phyloP scores from a whole-genome alignment of 75 land plant species.

The Chamaecyparis obtusa region DNA sequence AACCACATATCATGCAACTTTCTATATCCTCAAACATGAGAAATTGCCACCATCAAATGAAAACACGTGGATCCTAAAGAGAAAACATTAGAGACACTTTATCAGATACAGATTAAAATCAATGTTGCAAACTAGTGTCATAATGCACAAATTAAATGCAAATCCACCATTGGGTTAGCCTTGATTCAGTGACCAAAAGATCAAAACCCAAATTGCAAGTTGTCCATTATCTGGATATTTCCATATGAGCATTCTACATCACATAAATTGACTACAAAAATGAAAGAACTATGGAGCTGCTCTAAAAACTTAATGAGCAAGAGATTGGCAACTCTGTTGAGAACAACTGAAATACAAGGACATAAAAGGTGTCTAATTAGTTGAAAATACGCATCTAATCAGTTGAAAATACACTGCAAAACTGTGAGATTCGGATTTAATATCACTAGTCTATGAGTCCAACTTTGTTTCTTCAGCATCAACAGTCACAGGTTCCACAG shows the following conservation, averaged over 20 bases:
- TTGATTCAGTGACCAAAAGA: background rate
- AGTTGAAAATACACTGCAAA: no score
- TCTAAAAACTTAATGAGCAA: background rate
- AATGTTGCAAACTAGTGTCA: background rate
- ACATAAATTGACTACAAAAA: background rate
- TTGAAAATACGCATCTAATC: no score
- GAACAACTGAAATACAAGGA: background rate
- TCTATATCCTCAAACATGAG: background rate
- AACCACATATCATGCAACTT: background rate
- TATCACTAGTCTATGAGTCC: background rate
- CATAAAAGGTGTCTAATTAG: background rate
- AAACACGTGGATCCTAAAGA: background rate
- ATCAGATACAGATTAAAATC: background rate
- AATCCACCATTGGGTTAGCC: background rate
- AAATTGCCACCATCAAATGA: background rate
- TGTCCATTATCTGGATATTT: background rate
- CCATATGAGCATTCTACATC: background rate
- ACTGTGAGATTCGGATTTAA: background rate
- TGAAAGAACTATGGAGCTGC: background rate
- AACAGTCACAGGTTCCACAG: constrained; percentile 1
- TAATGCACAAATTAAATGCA: background rate
- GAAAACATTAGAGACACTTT: background rate
- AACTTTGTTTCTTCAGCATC: background rate
- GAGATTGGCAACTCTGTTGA: background rate
- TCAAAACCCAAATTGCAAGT: background rate